phyloP scores from a whole-genome alignment of 495 filamentous ascomycete species.

The Penicillium desertorum region DNA sequence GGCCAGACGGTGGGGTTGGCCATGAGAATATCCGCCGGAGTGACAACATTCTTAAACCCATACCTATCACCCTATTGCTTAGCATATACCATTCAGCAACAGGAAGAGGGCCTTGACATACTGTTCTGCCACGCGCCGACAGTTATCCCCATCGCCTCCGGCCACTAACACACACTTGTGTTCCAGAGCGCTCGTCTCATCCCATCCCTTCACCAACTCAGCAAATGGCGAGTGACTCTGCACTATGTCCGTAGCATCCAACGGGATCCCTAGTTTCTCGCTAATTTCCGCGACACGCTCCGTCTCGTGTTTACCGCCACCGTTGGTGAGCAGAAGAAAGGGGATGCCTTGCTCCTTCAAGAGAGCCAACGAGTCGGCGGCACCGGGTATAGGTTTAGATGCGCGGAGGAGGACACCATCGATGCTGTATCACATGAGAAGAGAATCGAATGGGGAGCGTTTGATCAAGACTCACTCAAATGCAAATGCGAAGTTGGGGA shows the following conservation, averaged over 20 bases:
- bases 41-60: slow-evolving; percentile 83
- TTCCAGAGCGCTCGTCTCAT: slow-evolving; percentile 45
- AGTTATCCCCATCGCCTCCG: slow-evolving; percentile 76
- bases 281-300: slow-evolving; percentile 70
- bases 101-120: slow-evolving; percentile 20
- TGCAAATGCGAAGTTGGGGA: slow-evolving; percentile 73
- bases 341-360: slow-evolving; percentile 72
- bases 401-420: slow-evolving; percentile 94
- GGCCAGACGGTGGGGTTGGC: slow-evolving; percentile 78
- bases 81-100: neutral
- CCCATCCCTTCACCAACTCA: slow-evolving; percentile 46
- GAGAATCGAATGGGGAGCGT: slow-evolving; percentile 8
- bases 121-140: slow-evolving; percentile 70
- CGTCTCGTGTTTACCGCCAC: slow-evolving; percentile 75
- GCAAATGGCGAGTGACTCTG: slow-evolving; percentile 85
- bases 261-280: slow-evolving; percentile 55
- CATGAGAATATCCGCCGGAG: slow-evolving; percentile 76
- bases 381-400: slow-evolving; percentile 75
- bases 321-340: slow-evolving; percentile 87
- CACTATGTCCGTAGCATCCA: slow-evolving; percentile 67
- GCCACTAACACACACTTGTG: slow-evolving; percentile 78
- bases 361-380: slow-evolving; percentile 67
- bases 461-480: slow-evolving; percentile 66
- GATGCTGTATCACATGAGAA: slow-evolving; percentile 56
- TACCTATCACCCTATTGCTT: slow-evolving; percentile 48